Evolutionary conservation across 2,329 filamentous ascomycete genomes (phyloP).

Genomic region (Aspergillus alliaceus): DNA sequence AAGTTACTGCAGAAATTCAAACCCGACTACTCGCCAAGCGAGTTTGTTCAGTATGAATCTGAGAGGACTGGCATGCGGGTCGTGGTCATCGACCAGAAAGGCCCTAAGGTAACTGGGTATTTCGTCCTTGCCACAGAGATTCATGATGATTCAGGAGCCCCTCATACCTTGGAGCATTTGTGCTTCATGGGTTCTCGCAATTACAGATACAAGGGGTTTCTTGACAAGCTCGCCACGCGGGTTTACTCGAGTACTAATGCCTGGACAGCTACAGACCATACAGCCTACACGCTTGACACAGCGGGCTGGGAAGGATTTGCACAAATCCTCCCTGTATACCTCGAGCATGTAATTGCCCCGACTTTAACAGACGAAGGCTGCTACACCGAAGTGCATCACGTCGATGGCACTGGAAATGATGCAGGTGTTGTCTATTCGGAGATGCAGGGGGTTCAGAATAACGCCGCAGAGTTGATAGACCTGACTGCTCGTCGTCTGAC

Average conservation of each 20-base stretch:
- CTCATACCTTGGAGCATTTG: conserved; percentile 79
- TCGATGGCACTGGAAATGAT: conserved; percentile 91
- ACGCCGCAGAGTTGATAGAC: conserved; percentile 81
- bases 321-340: conserved; percentile 88
- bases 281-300: conserved; percentile 90
- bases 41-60: conserved; percentile 94
- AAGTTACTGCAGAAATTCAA: conserved; percentile 82
- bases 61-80: conserved; percentile 92
- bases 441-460: conserved; percentile 95
- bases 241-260: conserved; percentile 95
- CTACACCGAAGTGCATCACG: conserved; percentile 93
- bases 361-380: conserved; percentile 91
- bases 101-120: conserved; percentile 92
- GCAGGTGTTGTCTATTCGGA: conserved; percentile 97
- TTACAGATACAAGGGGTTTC: conserved; percentile 90
- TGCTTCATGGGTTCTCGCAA: conserved; percentile 89
- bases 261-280: conserved; percentile 96
- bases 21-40: conserved; percentile 84
- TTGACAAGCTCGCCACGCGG: conserved; percentile 90
- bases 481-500: conserved; percentile 74
- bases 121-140: conserved; percentile 97
- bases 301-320: conserved; percentile 97
- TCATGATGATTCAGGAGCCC: conserved; percentile 92
- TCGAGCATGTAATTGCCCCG: conserved; percentile 90
- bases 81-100: conserved; percentile 85